phyloP scores from a whole-genome alignment of 192 early-diverging fungal genomes.

The Coemansia sp. region DNA sequence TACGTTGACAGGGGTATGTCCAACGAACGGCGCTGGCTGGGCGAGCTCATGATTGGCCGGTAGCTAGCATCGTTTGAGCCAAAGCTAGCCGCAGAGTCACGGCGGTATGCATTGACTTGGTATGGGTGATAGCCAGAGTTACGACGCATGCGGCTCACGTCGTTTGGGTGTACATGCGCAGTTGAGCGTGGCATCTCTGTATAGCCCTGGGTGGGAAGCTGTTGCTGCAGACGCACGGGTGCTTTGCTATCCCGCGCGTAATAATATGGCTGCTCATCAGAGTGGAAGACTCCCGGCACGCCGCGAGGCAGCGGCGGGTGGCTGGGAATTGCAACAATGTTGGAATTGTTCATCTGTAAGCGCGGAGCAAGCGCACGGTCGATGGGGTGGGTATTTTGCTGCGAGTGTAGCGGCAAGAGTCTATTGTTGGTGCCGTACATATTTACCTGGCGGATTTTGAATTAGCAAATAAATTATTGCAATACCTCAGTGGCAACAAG shows the following conservation, averaged over 20 bases:
- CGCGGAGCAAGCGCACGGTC: not conserved
- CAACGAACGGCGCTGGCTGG: not conserved
- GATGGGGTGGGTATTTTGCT: not conserved
- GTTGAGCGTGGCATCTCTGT: slow-evolving; percentile 2
- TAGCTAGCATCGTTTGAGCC: not conserved
- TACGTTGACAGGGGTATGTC: not conserved
- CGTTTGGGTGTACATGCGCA: not conserved
- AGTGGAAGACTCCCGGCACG: slow-evolving; percentile 42
- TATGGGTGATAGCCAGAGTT: not conserved
- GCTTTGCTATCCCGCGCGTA: slow-evolving; percentile 23
- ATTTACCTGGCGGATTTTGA: not conserved
- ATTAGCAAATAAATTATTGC: not conserved
- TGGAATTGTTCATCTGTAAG: slow-evolving; percentile 18
- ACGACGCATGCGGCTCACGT: slow-evolving; percentile 2
- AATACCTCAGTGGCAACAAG: not conserved
- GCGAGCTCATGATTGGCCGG: not conserved
- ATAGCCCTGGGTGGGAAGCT: not conserved
- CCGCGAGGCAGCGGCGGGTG: slow-evolving; percentile 46
- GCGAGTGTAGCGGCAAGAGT: not conserved
- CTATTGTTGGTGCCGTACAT: not conserved
- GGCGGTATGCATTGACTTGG: not conserved
- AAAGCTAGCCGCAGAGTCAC: slow-evolving; percentile 12
- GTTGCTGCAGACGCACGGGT: slow-evolving; percentile 14
- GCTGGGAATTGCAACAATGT: slow-evolving; percentile 45
- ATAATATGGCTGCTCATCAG: slow-evolving; percentile 24